Evolutionary conservation across 345 rosid genomes (phyloP).

Genomic region (Gossypioides kirkii): DNA sequence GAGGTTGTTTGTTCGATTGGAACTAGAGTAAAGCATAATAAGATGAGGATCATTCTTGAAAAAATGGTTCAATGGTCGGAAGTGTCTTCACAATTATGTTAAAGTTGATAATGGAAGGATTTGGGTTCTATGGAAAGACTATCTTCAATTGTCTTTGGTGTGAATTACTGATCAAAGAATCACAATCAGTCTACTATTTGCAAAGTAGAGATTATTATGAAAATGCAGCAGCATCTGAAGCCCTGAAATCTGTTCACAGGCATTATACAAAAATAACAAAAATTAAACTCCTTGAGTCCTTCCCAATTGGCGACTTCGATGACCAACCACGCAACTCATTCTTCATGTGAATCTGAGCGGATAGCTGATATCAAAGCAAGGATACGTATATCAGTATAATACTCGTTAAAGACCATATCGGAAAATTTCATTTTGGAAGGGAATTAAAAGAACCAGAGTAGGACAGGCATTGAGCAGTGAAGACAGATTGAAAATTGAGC

Average conservation of each 20-base stretch:
- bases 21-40: too few species aligned
- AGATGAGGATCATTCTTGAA: too few species aligned
- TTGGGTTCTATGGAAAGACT: too few species aligned
- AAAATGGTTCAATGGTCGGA: too few species aligned
- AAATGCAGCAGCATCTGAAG: background rate
- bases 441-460: background rate
- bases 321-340: conserved; percentile 3
- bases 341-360: conserved; percentile 3
- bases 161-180: too few species aligned
- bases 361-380: conserved; percentile 3
- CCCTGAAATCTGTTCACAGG: background rate
- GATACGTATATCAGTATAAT: background rate
- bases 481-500: too few species aligned
- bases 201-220: background rate
- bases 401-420: background rate
- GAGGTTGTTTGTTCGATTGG: too few species aligned
- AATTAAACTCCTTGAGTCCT: background rate
- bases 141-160: too few species aligned
- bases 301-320: background rate
- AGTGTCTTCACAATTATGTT: too few species aligned
- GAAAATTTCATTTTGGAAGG: background rate
- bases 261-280: background rate
- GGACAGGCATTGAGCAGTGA: background rate
- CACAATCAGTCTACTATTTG: too few species aligned
- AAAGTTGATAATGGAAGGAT: too few species aligned